These are phyloP conservation scores for Solanum appendiculatum DNA, from an alignment of 257 asterid genomes.

Conservation along the genomic window DNA sequence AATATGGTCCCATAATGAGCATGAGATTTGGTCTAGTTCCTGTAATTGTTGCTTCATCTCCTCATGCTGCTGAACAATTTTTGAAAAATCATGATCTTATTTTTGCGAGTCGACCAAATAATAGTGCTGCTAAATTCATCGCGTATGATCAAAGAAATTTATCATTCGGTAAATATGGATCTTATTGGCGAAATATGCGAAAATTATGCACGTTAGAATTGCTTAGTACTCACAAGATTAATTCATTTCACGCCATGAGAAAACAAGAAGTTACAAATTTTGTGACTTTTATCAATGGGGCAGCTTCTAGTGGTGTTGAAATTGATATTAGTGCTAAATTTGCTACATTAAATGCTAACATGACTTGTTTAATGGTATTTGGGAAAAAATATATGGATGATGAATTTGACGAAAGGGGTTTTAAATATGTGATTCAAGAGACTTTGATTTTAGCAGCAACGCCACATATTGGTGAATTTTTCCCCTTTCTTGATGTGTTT, in stretches of 20 bases:
- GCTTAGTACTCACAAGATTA: neutral
- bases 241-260: conserved; percentile 8
- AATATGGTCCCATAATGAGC: conserved; percentile 10
- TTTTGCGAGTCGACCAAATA: conserved; percentile 4
- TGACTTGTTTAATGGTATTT: neutral
- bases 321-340: neutral
- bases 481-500: conserved; percentile 4
- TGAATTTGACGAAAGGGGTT: neutral
- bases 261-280: neutral
- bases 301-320: neutral
- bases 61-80: conserved; percentile 12
- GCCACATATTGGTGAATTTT: conserved; percentile 3
- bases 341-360: neutral
- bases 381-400: conserved; percentile 5
- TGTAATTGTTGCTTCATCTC: conserved; percentile 7
- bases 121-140: neutral
- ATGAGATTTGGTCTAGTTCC: neutral
- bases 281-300: neutral
- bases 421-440: conserved; percentile 2
- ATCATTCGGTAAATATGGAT: neutral
- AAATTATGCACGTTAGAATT: neutral
- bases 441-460: neutral
- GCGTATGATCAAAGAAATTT: neutral
- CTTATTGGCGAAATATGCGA: conserved; percentile 13
- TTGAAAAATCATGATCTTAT: conserved; percentile 5